Evolutionary conservation across 2,329 filamentous ascomycete genomes (phyloP).

Genomic region (Chalara sp.): DNA sequence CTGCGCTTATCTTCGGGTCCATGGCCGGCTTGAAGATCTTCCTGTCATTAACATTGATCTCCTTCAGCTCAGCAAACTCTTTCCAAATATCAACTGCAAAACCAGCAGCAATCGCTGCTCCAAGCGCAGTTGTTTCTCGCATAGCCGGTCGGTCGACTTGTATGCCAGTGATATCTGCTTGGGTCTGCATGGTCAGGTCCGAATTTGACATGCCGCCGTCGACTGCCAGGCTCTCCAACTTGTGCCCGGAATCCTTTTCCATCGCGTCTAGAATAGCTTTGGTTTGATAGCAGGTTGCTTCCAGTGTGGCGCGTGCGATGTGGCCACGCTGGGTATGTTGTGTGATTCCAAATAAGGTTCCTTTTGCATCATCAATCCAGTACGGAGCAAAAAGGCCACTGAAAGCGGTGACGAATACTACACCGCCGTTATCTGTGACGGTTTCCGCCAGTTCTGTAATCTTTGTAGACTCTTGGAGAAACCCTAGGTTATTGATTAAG

Average conservation of each 20-base stretch:
- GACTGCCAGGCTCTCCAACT: slow-evolving; percentile 68
- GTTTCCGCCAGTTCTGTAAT: slow-evolving; percentile 45
- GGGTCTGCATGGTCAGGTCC: slow-evolving; percentile 81
- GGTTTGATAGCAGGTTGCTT: slow-evolving; percentile 89
- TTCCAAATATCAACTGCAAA: slow-evolving; percentile 76
- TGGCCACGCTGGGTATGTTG: slow-evolving; percentile 81
- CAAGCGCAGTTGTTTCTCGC: slow-evolving; percentile 85
- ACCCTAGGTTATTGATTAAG: slow-evolving; percentile 55
- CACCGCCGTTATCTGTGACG: slow-evolving; percentile 69
- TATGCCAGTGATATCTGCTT: slow-evolving; percentile 79
- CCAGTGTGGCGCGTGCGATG: slow-evolving; percentile 81
- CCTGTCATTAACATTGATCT: slow-evolving; percentile 62
- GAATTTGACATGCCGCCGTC: slow-evolving; percentile 89
- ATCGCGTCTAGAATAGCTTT: slow-evolving; percentile 89
- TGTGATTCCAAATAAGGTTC: slow-evolving; percentile 77
- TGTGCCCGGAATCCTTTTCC: slow-evolving; percentile 76
- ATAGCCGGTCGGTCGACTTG: slow-evolving; percentile 78
- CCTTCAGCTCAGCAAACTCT: slow-evolving; percentile 63
- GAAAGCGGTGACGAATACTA: slow-evolving; percentile 84
- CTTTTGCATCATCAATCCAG: slow-evolving; percentile 90
- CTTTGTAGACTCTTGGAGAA: slow-evolving; percentile 44
- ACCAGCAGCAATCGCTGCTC: slow-evolving; percentile 84
- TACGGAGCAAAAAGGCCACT: slow-evolving; percentile 88
- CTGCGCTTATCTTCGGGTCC: slow-evolving; percentile 45
- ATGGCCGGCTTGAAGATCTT: slow-evolving; percentile 63